These are phyloP conservation scores for Xylaria hypoxylon DNA, from an alignment of 2,329 filamentous ascomycete genomes.

Conservation along the genomic window DNA sequence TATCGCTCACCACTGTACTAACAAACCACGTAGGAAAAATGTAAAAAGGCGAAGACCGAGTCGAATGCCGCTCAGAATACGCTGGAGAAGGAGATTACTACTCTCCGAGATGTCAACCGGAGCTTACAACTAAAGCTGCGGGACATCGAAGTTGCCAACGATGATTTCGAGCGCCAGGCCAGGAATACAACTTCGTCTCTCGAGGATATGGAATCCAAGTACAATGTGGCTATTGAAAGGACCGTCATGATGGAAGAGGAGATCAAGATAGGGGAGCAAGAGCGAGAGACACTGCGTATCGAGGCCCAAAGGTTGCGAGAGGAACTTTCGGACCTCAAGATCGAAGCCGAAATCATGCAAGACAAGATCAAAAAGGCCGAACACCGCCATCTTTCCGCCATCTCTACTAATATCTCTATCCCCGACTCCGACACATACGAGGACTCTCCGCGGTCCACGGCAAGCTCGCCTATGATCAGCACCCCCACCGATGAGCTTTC, in stretches of 20 bases:
- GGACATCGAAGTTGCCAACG: slow-evolving; percentile 97
- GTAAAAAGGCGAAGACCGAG: slow-evolving; percentile 93
- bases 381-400: slow-evolving; percentile 66
- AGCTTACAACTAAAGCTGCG: slow-evolving; percentile 84
- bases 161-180: slow-evolving; percentile 97
- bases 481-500: slow-evolving; percentile 83
- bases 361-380: slow-evolving; percentile 88
- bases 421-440: slow-evolving; percentile 80
- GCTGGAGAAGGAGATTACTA: slow-evolving; percentile 96
- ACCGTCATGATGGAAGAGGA: slow-evolving; percentile 95
- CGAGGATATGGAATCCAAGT: slow-evolving; percentile 97
- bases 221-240: slow-evolving; percentile 92
- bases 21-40: slow-evolving; percentile 76
- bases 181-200: slow-evolving; percentile 95
- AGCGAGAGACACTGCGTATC: slow-evolving; percentile 88
- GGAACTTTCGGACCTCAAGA: slow-evolving; percentile 91
- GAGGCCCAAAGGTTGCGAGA: slow-evolving; percentile 90
- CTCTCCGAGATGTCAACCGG: slow-evolving; percentile 84
- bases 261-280: slow-evolving; percentile 89
- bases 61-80: slow-evolving; percentile 84
- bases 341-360: slow-evolving; percentile 93
- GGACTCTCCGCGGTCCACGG: slow-evolving; percentile 82
- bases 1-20: slow-evolving; percentile 16
- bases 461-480: slow-evolving; percentile 88
- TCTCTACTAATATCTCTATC: slow-evolving; percentile 72